These are phyloP conservation scores for Lipomyces chichibuensis DNA, from an alignment of 805 yeast species.

Conservation along the genomic window DNA sequence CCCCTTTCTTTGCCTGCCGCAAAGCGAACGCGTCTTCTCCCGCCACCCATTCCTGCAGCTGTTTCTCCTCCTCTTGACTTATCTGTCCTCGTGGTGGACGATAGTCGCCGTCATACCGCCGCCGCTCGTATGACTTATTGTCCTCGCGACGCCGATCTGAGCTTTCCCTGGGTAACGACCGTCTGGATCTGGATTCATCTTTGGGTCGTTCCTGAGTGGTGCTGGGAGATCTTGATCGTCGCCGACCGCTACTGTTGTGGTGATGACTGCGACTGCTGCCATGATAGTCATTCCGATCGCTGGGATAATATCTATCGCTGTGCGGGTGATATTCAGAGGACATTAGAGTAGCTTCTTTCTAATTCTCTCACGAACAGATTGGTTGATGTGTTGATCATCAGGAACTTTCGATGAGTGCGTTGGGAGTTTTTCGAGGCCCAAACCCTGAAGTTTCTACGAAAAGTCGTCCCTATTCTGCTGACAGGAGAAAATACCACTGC, in stretches of 20 bases:
- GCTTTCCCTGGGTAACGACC: neutral
- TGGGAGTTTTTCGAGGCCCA: neutral
- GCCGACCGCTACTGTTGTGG: neutral
- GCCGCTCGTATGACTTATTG: neutral
- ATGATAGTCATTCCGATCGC: neutral
- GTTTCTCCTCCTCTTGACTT: slow-evolving; percentile 23
- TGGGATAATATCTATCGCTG: neutral
- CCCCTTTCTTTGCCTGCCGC: slow-evolving; percentile 41
- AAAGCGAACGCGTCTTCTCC: slow-evolving; percentile 42
- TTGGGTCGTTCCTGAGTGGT: neutral
- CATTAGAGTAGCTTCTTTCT: neutral
- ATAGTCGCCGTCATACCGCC: neutral
- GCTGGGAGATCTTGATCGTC: neutral
- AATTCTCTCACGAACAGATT: no score
- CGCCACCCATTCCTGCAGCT: slow-evolving; percentile 38
- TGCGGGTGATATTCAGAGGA: neutral
- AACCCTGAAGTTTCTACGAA: no score
- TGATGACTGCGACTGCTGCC: neutral
- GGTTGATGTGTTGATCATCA: neutral
- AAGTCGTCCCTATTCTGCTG: no score
- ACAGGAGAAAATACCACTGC: no score
- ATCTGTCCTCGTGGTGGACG: slow-evolving; percentile 11
- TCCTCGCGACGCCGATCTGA: neutral
- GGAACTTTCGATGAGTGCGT: neutral
- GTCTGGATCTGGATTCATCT: neutral